Evolutionary conservation across 306 rosid genomes (phyloP).

Genomic region (Casuarina cunninghamiana): DNA sequence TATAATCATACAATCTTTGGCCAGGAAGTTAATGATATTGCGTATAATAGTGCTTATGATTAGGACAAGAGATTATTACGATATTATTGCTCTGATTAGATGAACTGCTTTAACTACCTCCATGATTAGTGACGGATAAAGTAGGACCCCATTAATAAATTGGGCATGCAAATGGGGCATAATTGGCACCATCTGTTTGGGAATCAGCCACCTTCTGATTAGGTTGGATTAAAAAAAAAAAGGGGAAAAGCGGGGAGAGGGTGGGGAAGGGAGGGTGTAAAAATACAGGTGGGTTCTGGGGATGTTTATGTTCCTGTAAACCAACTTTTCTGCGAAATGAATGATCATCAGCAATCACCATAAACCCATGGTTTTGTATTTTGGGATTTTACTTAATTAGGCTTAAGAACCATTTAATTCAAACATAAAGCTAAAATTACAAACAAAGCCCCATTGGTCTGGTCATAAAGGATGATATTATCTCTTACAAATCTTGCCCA

Average conservation of each 20-base stretch:
- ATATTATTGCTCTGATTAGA: neutral
- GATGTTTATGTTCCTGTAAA: neutral
- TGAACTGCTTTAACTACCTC: neutral
- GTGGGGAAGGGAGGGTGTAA: neutral
- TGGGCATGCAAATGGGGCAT: neutral
- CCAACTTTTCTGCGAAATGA: neutral
- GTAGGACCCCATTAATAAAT: neutral
- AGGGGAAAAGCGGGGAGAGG: neutral
- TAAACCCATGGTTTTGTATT: neutral
- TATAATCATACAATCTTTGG: no score
- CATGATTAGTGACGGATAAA: neutral
- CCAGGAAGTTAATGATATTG: neutral
- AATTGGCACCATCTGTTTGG: neutral
- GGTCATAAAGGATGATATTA: no score
- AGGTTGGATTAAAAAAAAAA: neutral
- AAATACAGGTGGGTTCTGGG: neutral
- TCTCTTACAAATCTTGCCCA: no score
- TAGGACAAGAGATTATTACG: neutral
- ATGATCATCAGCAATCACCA: neutral
- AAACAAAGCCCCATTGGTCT: no score
- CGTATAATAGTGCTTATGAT: neutral
- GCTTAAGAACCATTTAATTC: no score
- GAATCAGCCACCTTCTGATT: neutral
- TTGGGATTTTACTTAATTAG: no score
- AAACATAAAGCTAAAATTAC: no score